A percentile compares a stretch with the other conserved stretches of the same genome.
phyloP scores from a whole-genome alignment of 495 filamentous ascomycete species.

The Aspergillus bridgeri region DNA sequence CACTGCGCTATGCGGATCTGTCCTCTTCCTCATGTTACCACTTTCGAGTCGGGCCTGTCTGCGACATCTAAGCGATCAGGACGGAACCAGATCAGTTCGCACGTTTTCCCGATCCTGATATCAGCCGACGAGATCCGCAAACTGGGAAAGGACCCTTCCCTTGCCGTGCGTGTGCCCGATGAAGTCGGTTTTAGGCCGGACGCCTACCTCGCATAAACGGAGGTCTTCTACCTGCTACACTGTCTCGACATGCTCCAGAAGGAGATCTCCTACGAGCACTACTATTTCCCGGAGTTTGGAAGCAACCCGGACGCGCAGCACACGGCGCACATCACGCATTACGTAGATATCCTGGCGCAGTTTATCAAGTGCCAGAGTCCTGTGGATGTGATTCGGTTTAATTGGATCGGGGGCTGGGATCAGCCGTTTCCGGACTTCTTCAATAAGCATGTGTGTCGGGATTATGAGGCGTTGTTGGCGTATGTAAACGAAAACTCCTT shows the following conservation, averaged over 20 bases:
- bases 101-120: slow-evolving; percentile 1
- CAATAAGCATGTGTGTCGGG: no score
- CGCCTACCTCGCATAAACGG: slow-evolving; percentile 31
- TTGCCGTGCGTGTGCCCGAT: slow-evolving; percentile 14
- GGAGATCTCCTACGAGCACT: slow-evolving; percentile 22
- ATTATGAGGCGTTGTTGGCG: slow-evolving; percentile 12
- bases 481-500: slow-evolving; percentile 9
- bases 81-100: slow-evolving; percentile 8
- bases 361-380: slow-evolving; percentile 28
- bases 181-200: slow-evolving; percentile 31
- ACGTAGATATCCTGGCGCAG: slow-evolving; percentile 33
- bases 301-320: slow-evolving; percentile 2
- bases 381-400: slow-evolving; percentile 27
- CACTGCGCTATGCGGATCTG: neutral
- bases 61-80: neutral
- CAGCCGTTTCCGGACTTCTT: no score
- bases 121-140: slow-evolving; percentile 1
- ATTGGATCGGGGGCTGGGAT: no score
- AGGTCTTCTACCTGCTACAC: slow-evolving; percentile 34
- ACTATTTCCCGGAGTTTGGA: slow-evolving; percentile 19
- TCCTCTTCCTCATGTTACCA: neutral
- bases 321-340: slow-evolving; percentile 26
- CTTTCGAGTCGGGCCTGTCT: neutral
- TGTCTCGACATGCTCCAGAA: slow-evolving; percentile 28
- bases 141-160: slow-evolving; percentile 1